Evolutionary conservation across 164 flowering plant species (phyloP).

Genomic region (Piper longum): DNA sequence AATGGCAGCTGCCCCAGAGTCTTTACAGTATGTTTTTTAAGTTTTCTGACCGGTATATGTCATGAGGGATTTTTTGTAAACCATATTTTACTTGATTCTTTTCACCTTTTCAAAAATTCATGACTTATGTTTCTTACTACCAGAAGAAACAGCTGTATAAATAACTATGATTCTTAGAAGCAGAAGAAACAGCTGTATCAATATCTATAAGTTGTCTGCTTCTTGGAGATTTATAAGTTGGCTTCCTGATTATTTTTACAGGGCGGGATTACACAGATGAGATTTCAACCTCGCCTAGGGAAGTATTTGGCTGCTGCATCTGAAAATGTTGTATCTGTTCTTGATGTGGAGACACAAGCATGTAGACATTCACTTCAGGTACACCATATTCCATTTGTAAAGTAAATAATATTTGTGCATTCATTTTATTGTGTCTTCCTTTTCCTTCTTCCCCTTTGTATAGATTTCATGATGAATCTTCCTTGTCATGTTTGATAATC

Average conservation of each 20-base stretch:
- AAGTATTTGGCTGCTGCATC: slow-evolving; percentile 62
- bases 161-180: too few relatives aligned
- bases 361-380: slow-evolving; percentile 51
- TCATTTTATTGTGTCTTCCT: not conserved
- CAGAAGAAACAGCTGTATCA: too few relatives aligned
- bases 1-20: slow-evolving; percentile 58
- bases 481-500: not conserved
- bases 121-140: too few relatives aligned
- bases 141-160: too few relatives aligned
- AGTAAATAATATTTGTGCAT: not conserved
- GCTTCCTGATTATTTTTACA: slow-evolving; percentile 8
- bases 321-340: slow-evolving; percentile 44
- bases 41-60: too few relatives aligned
- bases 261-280: slow-evolving; percentile 51
- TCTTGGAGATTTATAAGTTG: not conserved
- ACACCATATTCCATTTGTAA: not conserved
- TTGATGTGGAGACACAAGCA: slow-evolving; percentile 65
- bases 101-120: too few relatives aligned
- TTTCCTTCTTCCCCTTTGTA: not conserved
- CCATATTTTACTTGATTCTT: too few relatives aligned
- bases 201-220: too few relatives aligned
- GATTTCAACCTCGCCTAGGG: slow-evolving; percentile 65
- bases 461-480: not conserved
- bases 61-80: too few relatives aligned
- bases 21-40: slow-evolving; percentile 35